These are phyloP conservation scores for Exophiala bonariae DNA, from an alignment of 2,329 filamentous ascomycete genomes.

Conservation along the genomic window DNA sequence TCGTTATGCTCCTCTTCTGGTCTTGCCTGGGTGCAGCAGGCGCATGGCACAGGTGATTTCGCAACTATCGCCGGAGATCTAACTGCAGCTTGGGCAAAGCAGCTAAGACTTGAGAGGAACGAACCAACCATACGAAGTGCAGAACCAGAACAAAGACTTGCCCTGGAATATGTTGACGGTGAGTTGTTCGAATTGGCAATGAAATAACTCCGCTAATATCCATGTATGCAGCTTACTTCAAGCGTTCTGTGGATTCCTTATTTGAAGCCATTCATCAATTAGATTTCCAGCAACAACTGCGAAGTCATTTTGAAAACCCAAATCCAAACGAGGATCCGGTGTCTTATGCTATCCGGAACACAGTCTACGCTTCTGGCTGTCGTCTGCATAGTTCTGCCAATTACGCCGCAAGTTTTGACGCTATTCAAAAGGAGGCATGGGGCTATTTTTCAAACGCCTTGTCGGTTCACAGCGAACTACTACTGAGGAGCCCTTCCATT, in stretches of 20 bases:
- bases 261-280: neutral
- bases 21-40: neutral
- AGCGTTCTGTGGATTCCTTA: neutral
- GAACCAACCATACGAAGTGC: neutral
- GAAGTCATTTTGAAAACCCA: neutral
- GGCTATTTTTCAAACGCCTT: constrained; percentile 6
- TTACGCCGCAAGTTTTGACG: neutral
- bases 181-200: neutral
- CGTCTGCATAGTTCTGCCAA: constrained; percentile 3
- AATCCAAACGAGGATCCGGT: neutral
- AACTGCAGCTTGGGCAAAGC: neutral
- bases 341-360: constrained; percentile 5
- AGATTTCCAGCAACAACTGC: neutral
- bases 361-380: constrained; percentile 5
- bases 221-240: neutral
- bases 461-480: constrained; percentile 4
- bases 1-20: neutral
- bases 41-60: neutral
- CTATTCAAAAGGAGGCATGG: constrained; percentile 6
- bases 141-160: neutral
- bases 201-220: neutral
- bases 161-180: neutral
- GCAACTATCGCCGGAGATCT: neutral
- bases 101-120: neutral
- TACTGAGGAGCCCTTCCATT: constrained; percentile 2